Evolutionary conservation across 139 green algal species (phyloP), one percentile per base, ranked within the genome.

Genomic region (Parachlorella kessleri): DNA sequence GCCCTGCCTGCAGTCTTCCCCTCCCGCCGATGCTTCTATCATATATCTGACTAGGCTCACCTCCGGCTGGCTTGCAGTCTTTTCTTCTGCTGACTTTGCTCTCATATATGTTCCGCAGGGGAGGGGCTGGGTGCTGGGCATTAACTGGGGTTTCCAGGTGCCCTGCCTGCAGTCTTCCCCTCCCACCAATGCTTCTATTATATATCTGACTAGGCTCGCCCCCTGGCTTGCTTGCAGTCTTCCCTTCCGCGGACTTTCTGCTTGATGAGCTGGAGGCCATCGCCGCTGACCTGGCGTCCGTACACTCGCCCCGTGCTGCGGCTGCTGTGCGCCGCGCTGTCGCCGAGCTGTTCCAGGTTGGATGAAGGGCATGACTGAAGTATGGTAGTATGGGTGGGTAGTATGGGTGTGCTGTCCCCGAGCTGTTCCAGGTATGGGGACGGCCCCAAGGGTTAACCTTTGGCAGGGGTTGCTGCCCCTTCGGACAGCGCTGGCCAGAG

Each of bases 211-310:
- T 42, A 37, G 26, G 26, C 10, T 9, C 59, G 33, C 9, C 10
- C 0, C 28, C 32, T 42, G 14, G n/a, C 66, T 42, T 72, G n/a
- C 55, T 30, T 6, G 73, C 73, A 79, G 75, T 42, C 66, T 55
- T 82, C 68, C 68, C 77, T 18, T 77, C 77, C 21, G 77, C 77
- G 36, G 68, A 71, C 53, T 82, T 55, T n/a, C 39, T 82, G 1
- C 55, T 82, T 18, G 69, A 77, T 10, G 69, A 82, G 68, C 38
- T 76, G 68, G 68, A 82, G 30, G 77, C 68, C 2, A 36, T 68
- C 5, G 67, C 68, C 1, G n/a, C 4, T 6, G 68, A 72, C 24
- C 37, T n/a, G 6, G 8, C 14, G 6, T 54, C 37, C 48, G 38
- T 76, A 53, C n/a, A 26, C 38, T 63, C 54, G 32, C 68, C 68